These are phyloP conservation scores for Chalciporus chontae DNA, from an alignment of 768 basidiomycete species.

Conservation along the genomic window DNA sequence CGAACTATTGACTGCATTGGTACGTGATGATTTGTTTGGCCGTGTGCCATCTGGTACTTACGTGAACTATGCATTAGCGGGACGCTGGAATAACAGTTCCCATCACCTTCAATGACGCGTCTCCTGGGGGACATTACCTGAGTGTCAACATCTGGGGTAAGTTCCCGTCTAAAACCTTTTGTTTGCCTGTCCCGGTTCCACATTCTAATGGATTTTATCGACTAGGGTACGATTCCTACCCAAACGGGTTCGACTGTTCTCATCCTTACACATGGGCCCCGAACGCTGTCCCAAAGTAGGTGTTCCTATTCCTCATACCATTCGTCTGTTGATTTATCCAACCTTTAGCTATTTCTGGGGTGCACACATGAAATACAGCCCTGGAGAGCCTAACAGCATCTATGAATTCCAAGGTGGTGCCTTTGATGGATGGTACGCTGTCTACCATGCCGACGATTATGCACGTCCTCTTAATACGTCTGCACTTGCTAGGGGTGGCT, in stretches of 20 bases:
- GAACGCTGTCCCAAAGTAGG: constrained; percentile 39
- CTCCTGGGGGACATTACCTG: constrained; percentile 43
- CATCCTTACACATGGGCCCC: constrained; percentile 44
- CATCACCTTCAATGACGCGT: constrained; percentile 46
- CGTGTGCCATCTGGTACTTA: constrained; percentile 1
- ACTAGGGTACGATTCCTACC: constrained; percentile 33
- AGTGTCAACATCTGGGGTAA: constrained; percentile 48
- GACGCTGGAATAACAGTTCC: constrained; percentile 45
- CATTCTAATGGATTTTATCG: neutral
- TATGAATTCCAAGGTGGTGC: constrained; percentile 41
- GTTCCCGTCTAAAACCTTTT: neutral
- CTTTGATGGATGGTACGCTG: constrained; percentile 49
- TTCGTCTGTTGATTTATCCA: neutral
- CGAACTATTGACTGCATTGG: constrained; percentile 32
- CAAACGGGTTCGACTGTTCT: constrained; percentile 54
- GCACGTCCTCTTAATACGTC: neutral
- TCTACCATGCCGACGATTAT: constrained; percentile 22
- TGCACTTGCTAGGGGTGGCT: constrained; percentile 21
- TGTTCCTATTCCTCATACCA: neutral
- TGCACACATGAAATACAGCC: constrained; percentile 31
- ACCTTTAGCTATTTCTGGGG: constrained; percentile 34
- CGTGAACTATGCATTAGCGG: constrained; percentile 27
- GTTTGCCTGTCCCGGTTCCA: neutral
- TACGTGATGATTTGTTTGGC: constrained; percentile 1
- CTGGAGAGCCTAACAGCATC: constrained; percentile 19